Conservation (phyloP, 345 rosid genomes). For the Fremontodendron californicum region DNA sequence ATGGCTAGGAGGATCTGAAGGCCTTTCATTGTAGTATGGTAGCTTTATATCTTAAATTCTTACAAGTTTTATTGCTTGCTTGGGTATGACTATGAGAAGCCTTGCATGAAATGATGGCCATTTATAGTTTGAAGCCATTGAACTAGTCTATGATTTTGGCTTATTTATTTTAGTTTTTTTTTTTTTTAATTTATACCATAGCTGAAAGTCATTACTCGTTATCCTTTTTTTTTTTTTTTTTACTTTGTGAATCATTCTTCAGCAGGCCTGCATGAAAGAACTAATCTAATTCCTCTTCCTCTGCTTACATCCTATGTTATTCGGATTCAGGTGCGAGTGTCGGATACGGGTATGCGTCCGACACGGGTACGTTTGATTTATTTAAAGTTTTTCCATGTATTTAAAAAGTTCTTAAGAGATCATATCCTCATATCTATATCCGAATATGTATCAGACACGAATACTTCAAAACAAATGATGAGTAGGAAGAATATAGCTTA, state of each 20-base stretch:
- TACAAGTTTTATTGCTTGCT: background rate
- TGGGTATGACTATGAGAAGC: background rate
- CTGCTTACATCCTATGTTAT: background rate
- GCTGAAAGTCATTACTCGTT: background rate
- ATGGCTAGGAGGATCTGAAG: background rate
- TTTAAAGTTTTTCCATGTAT: no score
- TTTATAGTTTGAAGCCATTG: conserved; percentile 2
- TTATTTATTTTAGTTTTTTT: background rate
- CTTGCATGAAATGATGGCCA: background rate
- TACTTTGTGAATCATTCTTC: background rate
- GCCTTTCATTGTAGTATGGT: background rate
- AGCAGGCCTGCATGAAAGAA: background rate
- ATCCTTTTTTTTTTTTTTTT: no score
- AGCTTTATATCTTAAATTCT: background rate
- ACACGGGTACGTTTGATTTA: no score
- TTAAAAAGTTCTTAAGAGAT: no score
- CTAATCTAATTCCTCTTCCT: background rate
- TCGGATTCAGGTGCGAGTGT: no score
- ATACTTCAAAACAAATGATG: no score
- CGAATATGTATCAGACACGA: no score
- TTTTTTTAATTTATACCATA: background rate
- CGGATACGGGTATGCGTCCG: no score
- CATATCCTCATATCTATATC: no score
- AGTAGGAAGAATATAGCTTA: no score
- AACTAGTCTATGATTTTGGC: background rate